Evolutionary conservation across 2,329 filamentous ascomycete genomes (phyloP).

Genomic region (Nemania abortiva): DNA sequence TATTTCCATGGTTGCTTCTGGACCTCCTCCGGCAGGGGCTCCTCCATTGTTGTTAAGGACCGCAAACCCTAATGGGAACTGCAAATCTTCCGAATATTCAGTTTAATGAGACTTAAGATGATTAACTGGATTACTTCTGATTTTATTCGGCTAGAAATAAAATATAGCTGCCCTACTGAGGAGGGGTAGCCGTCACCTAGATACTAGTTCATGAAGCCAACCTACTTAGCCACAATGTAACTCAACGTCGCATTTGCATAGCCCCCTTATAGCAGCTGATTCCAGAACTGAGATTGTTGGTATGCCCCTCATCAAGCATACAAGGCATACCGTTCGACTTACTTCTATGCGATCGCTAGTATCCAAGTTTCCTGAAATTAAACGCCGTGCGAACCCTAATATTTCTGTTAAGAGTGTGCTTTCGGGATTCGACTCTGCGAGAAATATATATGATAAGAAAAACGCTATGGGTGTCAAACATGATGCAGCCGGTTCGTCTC

Average conservation of each 20-base stretch:
- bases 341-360: too few species aligned
- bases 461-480: neutral
- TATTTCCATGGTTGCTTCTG: constrained; percentile 50
- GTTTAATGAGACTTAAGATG: neutral
- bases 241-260: neutral
- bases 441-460: neutral
- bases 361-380: too few species aligned
- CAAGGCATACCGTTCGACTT: too few species aligned
- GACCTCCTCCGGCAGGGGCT: constrained; percentile 20
- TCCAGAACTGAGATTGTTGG: too few species aligned
- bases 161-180: neutral
- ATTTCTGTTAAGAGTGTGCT: neutral
- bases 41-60: neutral
- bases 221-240: constrained; percentile 2
- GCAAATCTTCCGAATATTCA: neutral
- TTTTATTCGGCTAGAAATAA: neutral
- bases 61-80: neutral
- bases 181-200: neutral
- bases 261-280: too few species aligned
- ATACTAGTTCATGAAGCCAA: neutral
- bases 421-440: neutral
- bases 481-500: neutral
- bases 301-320: too few species aligned
- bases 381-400: too few species aligned
- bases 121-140: neutral